Evolutionary conservation across 805 yeast genomes (phyloP).

Genomic region (Isabelozyma pseudorhagii): DNA sequence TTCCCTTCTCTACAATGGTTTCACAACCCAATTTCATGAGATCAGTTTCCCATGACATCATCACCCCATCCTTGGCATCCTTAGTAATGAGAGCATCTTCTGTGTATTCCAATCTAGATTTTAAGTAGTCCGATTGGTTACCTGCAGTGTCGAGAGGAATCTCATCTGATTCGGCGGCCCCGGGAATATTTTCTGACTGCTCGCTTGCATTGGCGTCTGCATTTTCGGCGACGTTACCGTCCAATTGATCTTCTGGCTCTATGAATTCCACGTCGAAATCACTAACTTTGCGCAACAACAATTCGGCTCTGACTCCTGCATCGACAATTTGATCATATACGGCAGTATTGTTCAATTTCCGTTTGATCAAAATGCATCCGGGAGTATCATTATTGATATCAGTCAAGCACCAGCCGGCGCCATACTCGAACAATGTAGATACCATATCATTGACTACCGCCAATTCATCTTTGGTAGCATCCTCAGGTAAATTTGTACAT

Average conservation of each 20-base stretch:
- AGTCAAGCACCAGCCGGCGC: constrained; percentile 88
- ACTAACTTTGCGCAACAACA: constrained; percentile 67
- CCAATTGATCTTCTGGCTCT: constrained; percentile 19
- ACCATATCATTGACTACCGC: constrained; percentile 52
- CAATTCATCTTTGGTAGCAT: constrained; percentile 40
- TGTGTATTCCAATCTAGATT: constrained; percentile 63
- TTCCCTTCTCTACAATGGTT: constrained; percentile 51
- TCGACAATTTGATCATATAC: constrained; percentile 57
- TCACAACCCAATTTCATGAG: constrained; percentile 81
- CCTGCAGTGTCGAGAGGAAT: constrained; percentile 51
- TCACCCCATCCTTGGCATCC: constrained; percentile 80
- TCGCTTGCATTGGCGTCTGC: too few relatives aligned
- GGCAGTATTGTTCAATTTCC: constrained; percentile 37
- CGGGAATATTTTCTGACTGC: too few relatives aligned
- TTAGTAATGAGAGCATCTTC: constrained; percentile 70
- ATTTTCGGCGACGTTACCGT: constrained; percentile 1
- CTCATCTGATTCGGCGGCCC: constrained; percentile 2
- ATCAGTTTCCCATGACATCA: constrained; percentile 95
- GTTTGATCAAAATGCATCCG: constrained; percentile 70
- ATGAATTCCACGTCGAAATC: constrained; percentile 64
- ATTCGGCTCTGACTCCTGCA: constrained; percentile 90
- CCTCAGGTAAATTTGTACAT: constrained; percentile 51
- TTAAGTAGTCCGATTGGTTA: constrained; percentile 60
- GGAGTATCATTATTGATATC: constrained; percentile 76
- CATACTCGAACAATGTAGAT: constrained; percentile 67